These are phyloP conservation scores for Lichenothelia convexa DNA, from an alignment of 495 filamentous ascomycete species.

Conservation along the genomic window DNA sequence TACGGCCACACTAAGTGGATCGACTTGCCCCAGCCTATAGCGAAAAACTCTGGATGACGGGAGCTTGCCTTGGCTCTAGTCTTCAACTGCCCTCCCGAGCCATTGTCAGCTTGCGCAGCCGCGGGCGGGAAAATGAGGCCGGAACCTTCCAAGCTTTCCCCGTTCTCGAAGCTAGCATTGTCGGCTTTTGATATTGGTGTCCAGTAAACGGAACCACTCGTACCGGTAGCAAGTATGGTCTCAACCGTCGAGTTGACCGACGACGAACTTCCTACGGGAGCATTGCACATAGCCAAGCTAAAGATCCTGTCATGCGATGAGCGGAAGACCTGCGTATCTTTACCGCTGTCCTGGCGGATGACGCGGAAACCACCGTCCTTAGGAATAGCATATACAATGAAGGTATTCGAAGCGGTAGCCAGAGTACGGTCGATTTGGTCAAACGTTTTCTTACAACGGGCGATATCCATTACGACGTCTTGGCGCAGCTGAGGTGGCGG, in stretches of 20 bases:
- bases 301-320: constrained; percentile 79
- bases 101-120: constrained; percentile 11
- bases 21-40: constrained; percentile 83
- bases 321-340: constrained; percentile 73
- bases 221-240: constrained; percentile 73
- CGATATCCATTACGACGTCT: constrained; percentile 69
- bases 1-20: constrained; percentile 81
- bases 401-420: constrained; percentile 71
- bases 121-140: constrained; percentile 64
- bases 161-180: constrained; percentile 55
- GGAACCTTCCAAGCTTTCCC: constrained; percentile 52
- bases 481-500: constrained; percentile 32
- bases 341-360: constrained; percentile 84
- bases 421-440: constrained; percentile 92
- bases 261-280: constrained; percentile 22
- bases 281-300: constrained; percentile 66
- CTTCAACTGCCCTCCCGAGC: constrained; percentile 76
- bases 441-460: constrained; percentile 86
- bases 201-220: constrained; percentile 92
- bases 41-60: constrained; percentile 79
- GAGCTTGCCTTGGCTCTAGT: constrained; percentile 80
- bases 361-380: constrained; percentile 83
- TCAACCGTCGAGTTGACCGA: constrained; percentile 36
- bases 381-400: constrained; percentile 82
- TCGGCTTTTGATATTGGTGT: constrained; percentile 49